Percentiles rank a stretch among this genome's conserved stretches.
These are phyloP conservation scores for Asterophora lycoperdoides DNA, from an alignment of 768 basidiomycete genomes.

Conservation along the genomic window DNA sequence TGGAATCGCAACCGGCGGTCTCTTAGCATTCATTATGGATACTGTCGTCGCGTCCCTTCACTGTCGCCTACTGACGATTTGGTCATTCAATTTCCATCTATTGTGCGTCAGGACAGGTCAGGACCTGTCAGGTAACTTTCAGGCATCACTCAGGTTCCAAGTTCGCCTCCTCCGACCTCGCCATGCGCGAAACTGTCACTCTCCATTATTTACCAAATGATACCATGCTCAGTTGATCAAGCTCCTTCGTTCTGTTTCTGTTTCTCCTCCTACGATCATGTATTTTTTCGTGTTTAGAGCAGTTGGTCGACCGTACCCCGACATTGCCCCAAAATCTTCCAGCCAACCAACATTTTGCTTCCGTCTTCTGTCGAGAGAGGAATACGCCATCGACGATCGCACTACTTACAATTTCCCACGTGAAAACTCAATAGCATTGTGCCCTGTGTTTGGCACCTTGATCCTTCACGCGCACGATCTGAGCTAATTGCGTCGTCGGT, in stretches of 20 bases:
- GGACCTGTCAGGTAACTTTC: background rate
- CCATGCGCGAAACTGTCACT: background rate
- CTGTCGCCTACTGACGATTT: background rate
- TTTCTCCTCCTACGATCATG: background rate
- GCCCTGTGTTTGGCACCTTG: too few relatives aligned
- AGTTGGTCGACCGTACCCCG: too few relatives aligned
- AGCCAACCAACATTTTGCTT: conserved; percentile 9
- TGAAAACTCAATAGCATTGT: too few relatives aligned
- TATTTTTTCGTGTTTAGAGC: background rate
- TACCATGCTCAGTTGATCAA: background rate
- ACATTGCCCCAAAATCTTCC: too few relatives aligned
- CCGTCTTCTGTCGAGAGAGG: conserved; percentile 6
- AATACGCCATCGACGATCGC: too few relatives aligned
- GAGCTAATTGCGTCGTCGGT: conserved; percentile 5
- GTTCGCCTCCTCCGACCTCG: background rate
- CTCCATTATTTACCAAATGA: background rate
- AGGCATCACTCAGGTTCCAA: too few relatives aligned
- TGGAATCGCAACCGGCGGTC: conserved; percentile 16
- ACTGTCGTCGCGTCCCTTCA: conserved; percentile 1
- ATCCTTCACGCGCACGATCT: too few relatives aligned
- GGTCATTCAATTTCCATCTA: conserved; percentile 1
- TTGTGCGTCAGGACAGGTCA: background rate
- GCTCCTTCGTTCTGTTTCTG: too few relatives aligned
- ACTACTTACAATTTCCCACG: too few relatives aligned
- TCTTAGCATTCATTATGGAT: conserved; percentile 2